Conservation (phyloP, 108 stramenopile species). For the Skeletonema marinoi region DNA sequence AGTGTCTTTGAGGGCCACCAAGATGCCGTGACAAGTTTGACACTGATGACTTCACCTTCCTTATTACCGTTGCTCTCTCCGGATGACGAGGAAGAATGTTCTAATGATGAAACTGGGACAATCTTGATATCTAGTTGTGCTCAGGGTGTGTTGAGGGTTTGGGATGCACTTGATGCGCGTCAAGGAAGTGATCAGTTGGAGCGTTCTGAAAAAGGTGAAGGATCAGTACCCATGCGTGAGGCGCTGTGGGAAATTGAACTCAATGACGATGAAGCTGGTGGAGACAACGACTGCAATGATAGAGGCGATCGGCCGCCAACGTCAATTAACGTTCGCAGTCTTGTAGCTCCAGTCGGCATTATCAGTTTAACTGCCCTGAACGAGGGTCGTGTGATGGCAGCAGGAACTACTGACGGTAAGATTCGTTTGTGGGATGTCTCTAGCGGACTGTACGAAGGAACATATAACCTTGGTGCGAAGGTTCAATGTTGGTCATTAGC, state of each 20-base stretch:
- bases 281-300: background rate
- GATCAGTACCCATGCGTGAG: background rate
- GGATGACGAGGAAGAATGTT: background rate
- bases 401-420: conserved; percentile 19
- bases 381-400: conserved; percentile 5
- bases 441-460: conserved; percentile 16
- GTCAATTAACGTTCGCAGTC: background rate
- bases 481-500: conserved; percentile 30
- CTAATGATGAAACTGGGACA: background rate
- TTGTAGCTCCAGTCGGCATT: background rate
- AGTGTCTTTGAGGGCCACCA: conserved; percentile 4
- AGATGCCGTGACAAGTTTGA: conserved; percentile 11
- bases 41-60: conserved; percentile 13
- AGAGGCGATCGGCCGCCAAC: background rate
- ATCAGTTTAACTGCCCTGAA: conserved; percentile 9
- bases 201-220: background rate
- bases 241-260: conserved; percentile 32
- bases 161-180: conserved; percentile 19
- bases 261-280: conserved; percentile 10
- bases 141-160: conserved; percentile 12
- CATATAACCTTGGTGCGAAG: conserved; percentile 7
- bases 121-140: conserved; percentile 8
- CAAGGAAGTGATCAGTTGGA: conserved; percentile 1
- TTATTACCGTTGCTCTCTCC: conserved; percentile 4
- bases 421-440: conserved; percentile 29